A percentile compares a stretch with the other conserved stretches of the same genome.
These are phyloP conservation scores for Rhizophagus clarus DNA, from an alignment of 192 early-diverging fungal species.

Conservation along the genomic window DNA sequence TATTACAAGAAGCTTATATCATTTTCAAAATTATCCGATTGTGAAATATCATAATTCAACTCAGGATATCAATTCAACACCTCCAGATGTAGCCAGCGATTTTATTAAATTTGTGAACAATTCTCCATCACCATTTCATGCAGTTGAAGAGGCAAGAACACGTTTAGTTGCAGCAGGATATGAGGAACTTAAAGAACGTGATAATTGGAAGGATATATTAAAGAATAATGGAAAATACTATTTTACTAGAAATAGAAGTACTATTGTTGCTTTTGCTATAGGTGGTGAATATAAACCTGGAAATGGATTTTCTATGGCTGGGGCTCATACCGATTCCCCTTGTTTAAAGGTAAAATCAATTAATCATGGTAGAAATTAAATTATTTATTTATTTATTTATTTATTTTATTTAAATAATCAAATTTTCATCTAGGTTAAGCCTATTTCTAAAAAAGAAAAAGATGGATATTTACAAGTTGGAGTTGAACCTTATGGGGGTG, in stretches of 20 bases:
- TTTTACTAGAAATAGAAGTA: slow-evolving; percentile 91
- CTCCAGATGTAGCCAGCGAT: slow-evolving; percentile 45
- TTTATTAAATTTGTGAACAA: slow-evolving; percentile 91
- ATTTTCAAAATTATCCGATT: background rate
- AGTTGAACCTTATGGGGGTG: slow-evolving; percentile 93
- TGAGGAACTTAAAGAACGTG: slow-evolving; percentile 86
- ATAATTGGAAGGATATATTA: slow-evolving; percentile 75
- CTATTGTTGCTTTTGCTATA: slow-evolving; percentile 91
- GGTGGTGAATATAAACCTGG: slow-evolving; percentile 84
- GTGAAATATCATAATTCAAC: background rate
- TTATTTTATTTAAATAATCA: background rate
- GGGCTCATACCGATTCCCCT: slow-evolving; percentile 97
- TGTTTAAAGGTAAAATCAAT: slow-evolving; percentile 87
- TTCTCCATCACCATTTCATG: slow-evolving; percentile 96
- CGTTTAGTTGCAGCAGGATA: slow-evolving; percentile 80
- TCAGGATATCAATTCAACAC: background rate
- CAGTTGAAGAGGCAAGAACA: slow-evolving; percentile 75
- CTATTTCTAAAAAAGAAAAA: slow-evolving; percentile 88
- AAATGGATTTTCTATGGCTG: slow-evolving; percentile 88
- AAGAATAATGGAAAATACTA: slow-evolving; percentile 89
- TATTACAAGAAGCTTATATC: background rate
- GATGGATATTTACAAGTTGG: slow-evolving; percentile 89
- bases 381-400: no score
- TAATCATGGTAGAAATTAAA: background rate
- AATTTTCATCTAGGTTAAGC: slow-evolving; percentile 37